Evolutionary conservation across 345 rosid genomes (phyloP).

Genomic region (Eucalyptus polyanthemos): DNA sequence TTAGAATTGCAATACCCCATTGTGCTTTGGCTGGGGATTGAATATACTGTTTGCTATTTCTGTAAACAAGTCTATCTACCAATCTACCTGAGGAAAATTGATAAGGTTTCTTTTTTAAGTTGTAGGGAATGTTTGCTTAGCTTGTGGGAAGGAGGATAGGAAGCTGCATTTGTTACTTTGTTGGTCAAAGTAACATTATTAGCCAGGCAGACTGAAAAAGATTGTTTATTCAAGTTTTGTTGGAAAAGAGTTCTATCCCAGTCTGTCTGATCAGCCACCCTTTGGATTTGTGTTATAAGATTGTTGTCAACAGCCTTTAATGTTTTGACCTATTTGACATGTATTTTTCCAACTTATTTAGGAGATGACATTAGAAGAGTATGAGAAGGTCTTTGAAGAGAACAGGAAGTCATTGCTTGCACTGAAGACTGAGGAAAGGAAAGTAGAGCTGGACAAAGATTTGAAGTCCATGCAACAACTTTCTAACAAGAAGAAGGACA

Average conservation of each 20-base stretch:
- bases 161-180: neutral
- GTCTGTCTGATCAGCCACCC: neutral
- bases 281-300: neutral
- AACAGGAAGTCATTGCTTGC: conserved; percentile 66
- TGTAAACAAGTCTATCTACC: neutral
- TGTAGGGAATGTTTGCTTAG: neutral
- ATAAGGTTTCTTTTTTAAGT: neutral
- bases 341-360: neutral
- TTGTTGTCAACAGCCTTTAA: neutral
- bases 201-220: neutral
- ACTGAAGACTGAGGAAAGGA: conserved; percentile 63
- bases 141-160: neutral
- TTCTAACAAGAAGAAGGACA: conserved; percentile 83
- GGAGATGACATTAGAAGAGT: conserved; percentile 99
- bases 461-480: conserved; percentile 80
- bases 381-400: conserved; percentile 79
- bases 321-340: neutral
- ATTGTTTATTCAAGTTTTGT: neutral
- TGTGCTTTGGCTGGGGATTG: neutral
- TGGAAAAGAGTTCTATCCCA: neutral
- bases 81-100: neutral
- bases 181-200: neutral
- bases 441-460: conserved; percentile 61
- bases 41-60: neutral
- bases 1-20: neutral